These are phyloP conservation scores for Penicillium crustosum DNA, from an alignment of 2,329 filamentous ascomycete genomes.

Conservation along the genomic window DNA sequence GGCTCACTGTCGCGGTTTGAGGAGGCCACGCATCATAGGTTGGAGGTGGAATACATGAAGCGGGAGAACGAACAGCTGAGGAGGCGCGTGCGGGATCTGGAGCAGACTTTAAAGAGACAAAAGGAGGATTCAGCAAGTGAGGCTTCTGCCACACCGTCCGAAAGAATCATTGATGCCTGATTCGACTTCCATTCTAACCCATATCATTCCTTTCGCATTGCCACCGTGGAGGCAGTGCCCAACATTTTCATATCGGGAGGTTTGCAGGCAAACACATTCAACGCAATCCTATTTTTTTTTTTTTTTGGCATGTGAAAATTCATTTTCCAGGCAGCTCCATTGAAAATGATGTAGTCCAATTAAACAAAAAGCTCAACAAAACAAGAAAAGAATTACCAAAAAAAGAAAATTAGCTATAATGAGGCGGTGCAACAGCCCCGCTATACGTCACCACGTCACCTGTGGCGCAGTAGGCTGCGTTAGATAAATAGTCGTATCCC, in stretches of 20 bases:
- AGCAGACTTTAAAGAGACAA: constrained; percentile 38
- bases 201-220: constrained; percentile 10
- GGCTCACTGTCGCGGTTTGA: constrained; percentile 41
- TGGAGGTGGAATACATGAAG: constrained; percentile 47
- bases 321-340: not conserved
- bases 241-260: constrained; percentile 4
- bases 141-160: not conserved
- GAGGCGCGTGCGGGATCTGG: constrained; percentile 46
- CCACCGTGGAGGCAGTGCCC: not conserved
- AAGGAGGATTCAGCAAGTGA: constrained; percentile 17
- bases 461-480: constrained; percentile 29
- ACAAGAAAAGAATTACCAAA: not conserved
- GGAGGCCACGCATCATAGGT: constrained; percentile 42
- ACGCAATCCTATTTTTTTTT: not conserved
- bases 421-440: constrained; percentile 31
- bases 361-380: constrained; percentile 6
- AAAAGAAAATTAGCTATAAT: constrained; percentile 4
- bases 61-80: constrained; percentile 49
- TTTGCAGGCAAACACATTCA: constrained; percentile 17
- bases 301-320: not conserved
- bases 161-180: constrained; percentile 5
- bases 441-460: constrained; percentile 35
- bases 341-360: constrained; percentile 1
- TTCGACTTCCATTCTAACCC: not conserved
- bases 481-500: constrained; percentile 9